A percentile compares a stretch with the other conserved stretches of the same genome.
Conservation (phyloP, 129 eudicot species). For the Solidago caesia region DNA sequence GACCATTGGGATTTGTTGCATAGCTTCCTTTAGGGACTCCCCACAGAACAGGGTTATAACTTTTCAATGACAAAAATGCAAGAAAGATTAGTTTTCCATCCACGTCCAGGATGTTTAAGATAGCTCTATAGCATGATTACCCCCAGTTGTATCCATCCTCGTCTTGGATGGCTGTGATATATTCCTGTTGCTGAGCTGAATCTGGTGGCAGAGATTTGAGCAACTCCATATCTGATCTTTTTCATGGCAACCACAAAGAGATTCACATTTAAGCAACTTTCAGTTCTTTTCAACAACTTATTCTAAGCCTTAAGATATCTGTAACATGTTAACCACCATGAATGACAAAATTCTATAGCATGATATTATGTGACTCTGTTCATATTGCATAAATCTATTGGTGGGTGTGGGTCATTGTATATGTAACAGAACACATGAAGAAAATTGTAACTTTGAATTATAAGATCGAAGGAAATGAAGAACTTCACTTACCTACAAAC, state of each 20-base stretch:
- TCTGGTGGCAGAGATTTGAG: slow-evolving; percentile 79
- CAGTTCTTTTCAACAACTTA: background rate
- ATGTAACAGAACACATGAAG: background rate
- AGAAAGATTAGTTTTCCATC: background rate
- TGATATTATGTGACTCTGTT: no score
- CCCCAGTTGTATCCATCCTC: slow-evolving; percentile 98
- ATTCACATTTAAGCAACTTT: background rate
- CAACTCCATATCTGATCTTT: slow-evolving; percentile 55
- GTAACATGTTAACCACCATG: no score
- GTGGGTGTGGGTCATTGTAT: no score
- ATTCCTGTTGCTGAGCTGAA: slow-evolving; percentile 85
- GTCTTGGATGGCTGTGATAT: slow-evolving; percentile 69
- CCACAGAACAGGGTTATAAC: slow-evolving; percentile 92
- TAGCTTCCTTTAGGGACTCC: slow-evolving; percentile 99
- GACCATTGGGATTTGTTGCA: slow-evolving; percentile 80
- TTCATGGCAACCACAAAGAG: slow-evolving; percentile 21
- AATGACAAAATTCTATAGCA: no score
- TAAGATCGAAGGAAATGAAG: slow-evolving; percentile 13
- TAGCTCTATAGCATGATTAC: slow-evolving; percentile 35
- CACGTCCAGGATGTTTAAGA: background rate
- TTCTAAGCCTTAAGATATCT: background rate
- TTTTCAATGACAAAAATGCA: slow-evolving; percentile 21
- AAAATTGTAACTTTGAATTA: background rate
- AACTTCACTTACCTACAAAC: slow-evolving; percentile 50
- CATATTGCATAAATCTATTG: background rate